These are phyloP conservation scores for Asparagopsis taxiformis DNA, from an alignment of 31 red algal genomes.

Conservation along the genomic window DNA sequence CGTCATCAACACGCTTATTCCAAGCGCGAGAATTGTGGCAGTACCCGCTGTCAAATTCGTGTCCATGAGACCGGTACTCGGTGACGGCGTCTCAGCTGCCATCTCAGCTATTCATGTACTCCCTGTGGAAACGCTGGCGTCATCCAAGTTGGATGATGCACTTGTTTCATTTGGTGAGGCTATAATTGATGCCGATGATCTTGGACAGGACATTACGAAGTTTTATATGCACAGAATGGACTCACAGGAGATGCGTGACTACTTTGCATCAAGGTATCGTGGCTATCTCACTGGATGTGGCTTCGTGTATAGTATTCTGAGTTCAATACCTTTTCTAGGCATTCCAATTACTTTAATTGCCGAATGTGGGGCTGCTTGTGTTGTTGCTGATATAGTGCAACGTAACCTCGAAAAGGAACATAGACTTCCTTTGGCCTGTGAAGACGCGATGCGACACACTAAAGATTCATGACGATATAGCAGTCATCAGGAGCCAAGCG, in stretches of 20 bases:
- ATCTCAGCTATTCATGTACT: slow-evolving; percentile 52
- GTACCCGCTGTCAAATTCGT: slow-evolving; percentile 65
- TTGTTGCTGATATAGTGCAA: slow-evolving; percentile 55
- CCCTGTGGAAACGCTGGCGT: slow-evolving; percentile 45
- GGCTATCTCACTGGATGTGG: slow-evolving; percentile 75
- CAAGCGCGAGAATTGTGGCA: slow-evolving; percentile 50
- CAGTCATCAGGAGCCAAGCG: too few species aligned
- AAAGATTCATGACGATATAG: too few species aligned
- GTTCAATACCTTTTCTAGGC: slow-evolving; percentile 59
- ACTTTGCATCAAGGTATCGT: slow-evolving; percentile 66
- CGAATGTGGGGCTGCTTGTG: slow-evolving; percentile 73
- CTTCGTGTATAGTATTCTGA: slow-evolving; percentile 70
- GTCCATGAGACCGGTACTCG: slow-evolving; percentile 70
- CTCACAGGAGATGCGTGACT: slow-evolving; percentile 19
- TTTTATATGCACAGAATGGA: slow-evolving; percentile 41
- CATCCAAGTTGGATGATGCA: slow-evolving; percentile 57
- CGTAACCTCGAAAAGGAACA: slow-evolving; percentile 58
- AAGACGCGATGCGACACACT: slow-evolving; percentile 35
- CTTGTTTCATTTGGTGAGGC: slow-evolving; percentile 67
- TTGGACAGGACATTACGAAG: slow-evolving; percentile 32
- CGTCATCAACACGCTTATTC: slow-evolving; percentile 38
- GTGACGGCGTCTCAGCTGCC: slow-evolving; percentile 32
- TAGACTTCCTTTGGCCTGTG: slow-evolving; percentile 36
- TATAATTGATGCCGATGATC: slow-evolving; percentile 65
- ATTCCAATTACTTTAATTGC: slow-evolving; percentile 57